Conservation (phyloP, 495 filamentous ascomycete genomes). For the Aspergillus ellipticus region DNA sequence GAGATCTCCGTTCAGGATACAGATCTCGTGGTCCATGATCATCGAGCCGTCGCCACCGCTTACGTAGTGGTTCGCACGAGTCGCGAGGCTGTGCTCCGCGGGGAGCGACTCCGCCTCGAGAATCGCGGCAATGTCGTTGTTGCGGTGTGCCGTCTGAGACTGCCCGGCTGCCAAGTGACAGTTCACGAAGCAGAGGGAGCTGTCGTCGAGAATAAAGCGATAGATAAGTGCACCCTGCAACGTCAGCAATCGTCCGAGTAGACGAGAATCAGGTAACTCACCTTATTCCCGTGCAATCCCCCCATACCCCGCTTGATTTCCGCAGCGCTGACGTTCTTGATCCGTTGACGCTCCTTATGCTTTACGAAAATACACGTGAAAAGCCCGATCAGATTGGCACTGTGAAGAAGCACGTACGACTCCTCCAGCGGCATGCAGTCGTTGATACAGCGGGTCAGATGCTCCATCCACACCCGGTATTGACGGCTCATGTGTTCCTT, state of each 20-base stretch:
- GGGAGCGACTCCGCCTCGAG: constrained; percentile 75
- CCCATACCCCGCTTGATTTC: constrained; percentile 95
- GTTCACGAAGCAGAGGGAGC: constrained; percentile 92
- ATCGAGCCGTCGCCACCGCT: constrained; percentile 92
- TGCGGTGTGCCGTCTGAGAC: constrained; percentile 79
- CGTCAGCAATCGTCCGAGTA: constrained; percentile 5
- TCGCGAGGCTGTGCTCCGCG: constrained; percentile 52
- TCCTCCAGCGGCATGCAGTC: constrained; percentile 75
- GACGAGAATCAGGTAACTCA: constrained; percentile 21
- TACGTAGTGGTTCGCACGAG: constrained; percentile 71
- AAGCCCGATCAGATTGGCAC: constrained; percentile 83
- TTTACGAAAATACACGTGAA: constrained; percentile 96
- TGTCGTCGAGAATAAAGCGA: constrained; percentile 87
- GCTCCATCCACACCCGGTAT: constrained; percentile 93
- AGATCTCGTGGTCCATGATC: constrained; percentile 96
- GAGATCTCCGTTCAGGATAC: constrained; percentile 90
- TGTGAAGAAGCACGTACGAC: constrained; percentile 82
- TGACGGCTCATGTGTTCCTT: constrained; percentile 96
- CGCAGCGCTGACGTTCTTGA: constrained; percentile 70
- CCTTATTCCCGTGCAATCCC: constrained; percentile 91
- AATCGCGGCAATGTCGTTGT: constrained; percentile 89
- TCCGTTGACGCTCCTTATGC: constrained; percentile 64
- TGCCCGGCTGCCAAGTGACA: constrained; percentile 97
- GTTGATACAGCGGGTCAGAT: constrained; percentile 74
- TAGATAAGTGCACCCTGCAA: constrained; percentile 78